Evolutionary conservation across 768 basidiomycete genomes (phyloP).

Genomic region (Coprinellus micaceus): DNA sequence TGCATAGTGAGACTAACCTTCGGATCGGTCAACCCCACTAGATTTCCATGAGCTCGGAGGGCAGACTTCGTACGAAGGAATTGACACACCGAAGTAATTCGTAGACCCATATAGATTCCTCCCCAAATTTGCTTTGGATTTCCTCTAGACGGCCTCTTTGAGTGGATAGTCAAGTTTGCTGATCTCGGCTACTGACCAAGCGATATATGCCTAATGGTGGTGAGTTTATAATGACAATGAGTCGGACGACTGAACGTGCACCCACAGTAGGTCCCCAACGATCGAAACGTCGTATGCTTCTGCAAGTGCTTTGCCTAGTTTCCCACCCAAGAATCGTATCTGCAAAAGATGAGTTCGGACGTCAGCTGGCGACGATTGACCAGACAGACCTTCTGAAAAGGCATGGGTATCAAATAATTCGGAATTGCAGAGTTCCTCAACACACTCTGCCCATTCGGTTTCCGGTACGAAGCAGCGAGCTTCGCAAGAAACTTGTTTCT

Average conservation of each 20-base stretch:
- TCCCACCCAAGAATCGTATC: slow-evolving; percentile 95
- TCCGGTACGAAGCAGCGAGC: slow-evolving; percentile 88
- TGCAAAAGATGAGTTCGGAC: slow-evolving; percentile 23
- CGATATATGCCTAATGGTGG: slow-evolving; percentile 44
- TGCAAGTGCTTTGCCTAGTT: slow-evolving; percentile 84
- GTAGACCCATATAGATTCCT: slow-evolving; percentile 86
- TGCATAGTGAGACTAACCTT: slow-evolving; percentile 51
- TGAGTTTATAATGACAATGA: slow-evolving; percentile 2
- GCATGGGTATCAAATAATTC: slow-evolving; percentile 74
- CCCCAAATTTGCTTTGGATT: slow-evolving; percentile 78
- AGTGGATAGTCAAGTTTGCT: not conserved
- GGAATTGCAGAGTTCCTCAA: slow-evolving; percentile 82
- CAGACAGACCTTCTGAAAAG: slow-evolving; percentile 77
- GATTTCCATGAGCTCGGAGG: slow-evolving; percentile 1
- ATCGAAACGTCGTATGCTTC: slow-evolving; percentile 86
- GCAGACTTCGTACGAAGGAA: not conserved
- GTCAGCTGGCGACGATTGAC: not conserved
- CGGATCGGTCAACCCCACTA: slow-evolving; percentile 83
- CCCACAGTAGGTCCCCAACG: slow-evolving; percentile 87
- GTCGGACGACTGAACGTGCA: not conserved
- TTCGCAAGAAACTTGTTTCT: slow-evolving; percentile 96
- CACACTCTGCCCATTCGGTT: slow-evolving; percentile 84
- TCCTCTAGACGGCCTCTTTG: slow-evolving; percentile 47
- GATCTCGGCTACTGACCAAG: slow-evolving; percentile 41
- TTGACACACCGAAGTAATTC: slow-evolving; percentile 74